Base-by-base conservation (phyloP, 345 rosid genomes). In the Ricinus communis region DNA sequence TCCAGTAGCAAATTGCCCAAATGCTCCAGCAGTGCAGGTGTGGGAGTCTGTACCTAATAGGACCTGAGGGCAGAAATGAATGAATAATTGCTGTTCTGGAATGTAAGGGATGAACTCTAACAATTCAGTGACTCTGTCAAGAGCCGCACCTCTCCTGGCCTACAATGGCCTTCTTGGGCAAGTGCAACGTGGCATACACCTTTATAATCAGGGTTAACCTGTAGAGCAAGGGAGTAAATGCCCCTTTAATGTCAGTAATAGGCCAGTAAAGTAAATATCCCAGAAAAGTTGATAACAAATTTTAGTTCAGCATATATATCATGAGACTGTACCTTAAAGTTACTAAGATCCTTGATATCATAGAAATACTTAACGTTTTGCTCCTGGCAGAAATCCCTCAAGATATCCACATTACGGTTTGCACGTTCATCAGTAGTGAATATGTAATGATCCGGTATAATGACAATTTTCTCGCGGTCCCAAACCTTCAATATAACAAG, bases 111-210 rank as follows among this genome's bases (percentile, higher is more conserved):
- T 16, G 43, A 25, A 38, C 59, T 33, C 24, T 70, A 25, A 59
- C 50, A 43, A 16, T 22, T 38, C 24, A 43, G 6, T 19, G 30
- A 64, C 58, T 36, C 36, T 16, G 22, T 31, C 30, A 30, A 51
- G 41, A 68, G 69, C n/a, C 15, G 40, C 67, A 95, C 99, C 96
- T 95, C 99, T 77, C 98, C 98, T 63, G 98, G 99, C 74, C 99
- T 86, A 86, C 97, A 92, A 76, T 92, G 99, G 73, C 98, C 99
- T 84, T 95, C 99, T 87, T 95, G 98, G 49, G 99, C 98, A 78
- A 95, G 94, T 58, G 99, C 99, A 56, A 95, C 67, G 73, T 95
- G 99, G 77, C 98, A 95, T 74, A 95, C 99, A 55, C 99, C 99
- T 89, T 95, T 95, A 76, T 92, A 95, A 81, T 95, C 97, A 65